Conservation (phyloP, 164 flowering plant species). For the Umbellularia californica region DNA sequence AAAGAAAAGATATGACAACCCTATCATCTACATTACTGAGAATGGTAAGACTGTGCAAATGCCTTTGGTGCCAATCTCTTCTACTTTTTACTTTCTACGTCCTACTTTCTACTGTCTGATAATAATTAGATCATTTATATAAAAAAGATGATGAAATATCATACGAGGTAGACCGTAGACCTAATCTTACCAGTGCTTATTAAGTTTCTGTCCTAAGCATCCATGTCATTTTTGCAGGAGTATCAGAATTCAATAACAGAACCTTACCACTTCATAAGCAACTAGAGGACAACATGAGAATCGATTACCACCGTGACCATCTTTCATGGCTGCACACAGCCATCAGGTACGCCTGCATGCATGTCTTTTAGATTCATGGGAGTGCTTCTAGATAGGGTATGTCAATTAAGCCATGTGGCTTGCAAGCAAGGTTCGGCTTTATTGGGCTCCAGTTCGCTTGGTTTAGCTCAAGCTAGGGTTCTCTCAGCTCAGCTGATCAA, state of each 20-base stretch:
- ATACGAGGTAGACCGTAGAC: too few species aligned
- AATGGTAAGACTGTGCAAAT: slow-evolving; percentile 33
- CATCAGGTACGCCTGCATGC: slow-evolving; percentile 5
- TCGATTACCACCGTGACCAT: not conserved
- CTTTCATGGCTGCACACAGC: slow-evolving; percentile 1
- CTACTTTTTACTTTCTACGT: too few species aligned
- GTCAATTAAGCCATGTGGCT: too few species aligned
- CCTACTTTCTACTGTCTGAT: not conserved
- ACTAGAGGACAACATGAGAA: slow-evolving; percentile 6
- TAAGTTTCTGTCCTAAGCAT: not conserved
- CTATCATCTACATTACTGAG: slow-evolving; percentile 39
- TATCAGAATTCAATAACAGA: not conserved
- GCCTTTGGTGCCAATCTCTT: too few species aligned
- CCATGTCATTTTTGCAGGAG: not conserved
- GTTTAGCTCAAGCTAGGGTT: too few species aligned
- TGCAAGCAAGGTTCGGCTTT: too few species aligned
- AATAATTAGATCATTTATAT: too few species aligned
- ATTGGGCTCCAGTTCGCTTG: too few species aligned
- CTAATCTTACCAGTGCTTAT: too few species aligned
- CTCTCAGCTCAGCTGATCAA: too few species aligned
- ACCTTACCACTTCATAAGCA: slow-evolving; percentile 1
- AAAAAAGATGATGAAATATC: too few species aligned
- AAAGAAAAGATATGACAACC: slow-evolving; percentile 18
- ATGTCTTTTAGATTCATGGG: not conserved
- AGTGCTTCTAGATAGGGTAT: too few species aligned